phyloP scores from a whole-genome alignment of 2,329 filamentous ascomycete genomes.

The Aspergillus proliferans region DNA sequence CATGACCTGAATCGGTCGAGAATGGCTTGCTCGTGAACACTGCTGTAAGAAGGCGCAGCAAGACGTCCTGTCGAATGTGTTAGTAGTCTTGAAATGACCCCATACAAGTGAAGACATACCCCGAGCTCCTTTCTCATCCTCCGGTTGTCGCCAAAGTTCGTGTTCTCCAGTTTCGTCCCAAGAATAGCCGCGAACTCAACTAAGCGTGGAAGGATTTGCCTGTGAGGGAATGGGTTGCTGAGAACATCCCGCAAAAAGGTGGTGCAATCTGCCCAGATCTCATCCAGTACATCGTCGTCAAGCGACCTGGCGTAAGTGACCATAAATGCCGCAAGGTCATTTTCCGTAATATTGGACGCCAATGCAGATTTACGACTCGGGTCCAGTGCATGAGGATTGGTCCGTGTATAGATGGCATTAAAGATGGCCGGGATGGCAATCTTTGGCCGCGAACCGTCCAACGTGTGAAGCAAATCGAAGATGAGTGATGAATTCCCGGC shows the following conservation, averaged over 20 bases:
- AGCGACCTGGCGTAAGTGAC: slow-evolving; percentile 84
- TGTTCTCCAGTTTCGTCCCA: slow-evolving; percentile 94
- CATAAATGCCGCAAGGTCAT: slow-evolving; percentile 79
- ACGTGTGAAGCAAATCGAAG: slow-evolving; percentile 79
- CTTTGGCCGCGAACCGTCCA: slow-evolving; percentile 85
- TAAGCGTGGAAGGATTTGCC: slow-evolving; percentile 78
- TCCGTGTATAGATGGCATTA: slow-evolving; percentile 91
- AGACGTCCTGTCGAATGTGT: slow-evolving; percentile 62
- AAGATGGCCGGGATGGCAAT: slow-evolving; percentile 91
- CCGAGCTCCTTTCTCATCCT: slow-evolving; percentile 87
- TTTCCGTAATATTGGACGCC: slow-evolving; percentile 75
- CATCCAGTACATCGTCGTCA: slow-evolving; percentile 95
- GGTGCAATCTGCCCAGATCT: slow-evolving; percentile 95
- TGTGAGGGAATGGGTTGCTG: slow-evolving; percentile 87
- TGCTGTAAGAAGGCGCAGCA: slow-evolving; percentile 80
- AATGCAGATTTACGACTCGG: slow-evolving; percentile 76
- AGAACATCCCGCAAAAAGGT: slow-evolving; percentile 84
- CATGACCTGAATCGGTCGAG: slow-evolving; percentile 49
- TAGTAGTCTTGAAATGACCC: slow-evolving; percentile 9
- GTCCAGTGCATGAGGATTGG: slow-evolving; percentile 75
- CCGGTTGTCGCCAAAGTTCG: slow-evolving; percentile 88
- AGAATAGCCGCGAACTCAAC: slow-evolving; percentile 84
- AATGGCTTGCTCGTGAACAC: slow-evolving; percentile 85
- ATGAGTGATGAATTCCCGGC: slow-evolving; percentile 57
- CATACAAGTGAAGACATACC: slow-evolving; percentile 47